phyloP scores from a whole-genome alignment of 805 yeast genomes.

The Wickerhamomyces chaumierensis region DNA sequence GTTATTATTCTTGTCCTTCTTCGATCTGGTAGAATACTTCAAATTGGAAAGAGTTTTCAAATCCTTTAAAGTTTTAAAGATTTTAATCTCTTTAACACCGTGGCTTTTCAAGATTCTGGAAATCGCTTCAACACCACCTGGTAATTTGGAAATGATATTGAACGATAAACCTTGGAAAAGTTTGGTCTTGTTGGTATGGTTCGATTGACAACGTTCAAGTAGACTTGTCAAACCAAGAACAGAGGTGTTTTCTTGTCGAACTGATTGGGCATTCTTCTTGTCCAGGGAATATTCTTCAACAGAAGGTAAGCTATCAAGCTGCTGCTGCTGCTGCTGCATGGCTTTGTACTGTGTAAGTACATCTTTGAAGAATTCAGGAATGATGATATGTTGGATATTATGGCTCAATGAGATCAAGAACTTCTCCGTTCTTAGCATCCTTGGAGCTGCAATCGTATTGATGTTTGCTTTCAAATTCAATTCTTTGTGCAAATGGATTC shows the following conservation, averaged over 20 bases:
- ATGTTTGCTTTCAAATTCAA: conserved; percentile 21
- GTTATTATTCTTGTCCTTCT: background rate
- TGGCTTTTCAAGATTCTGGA: conserved; percentile 48
- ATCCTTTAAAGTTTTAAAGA: conserved; percentile 18
- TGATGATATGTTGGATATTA: conserved; percentile 35
- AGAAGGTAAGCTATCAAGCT: conserved; percentile 15
- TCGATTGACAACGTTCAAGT: conserved; percentile 6
- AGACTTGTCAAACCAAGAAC: conserved; percentile 16
- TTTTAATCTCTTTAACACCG: conserved; percentile 30
- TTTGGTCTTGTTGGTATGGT: conserved; percentile 10
- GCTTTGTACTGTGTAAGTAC: conserved; percentile 24
- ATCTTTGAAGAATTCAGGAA: conserved; percentile 42
- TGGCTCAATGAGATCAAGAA: conserved; percentile 61
- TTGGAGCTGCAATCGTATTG: conserved; percentile 64
- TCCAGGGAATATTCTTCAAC: conserved; percentile 22
- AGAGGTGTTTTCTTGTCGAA: conserved; percentile 18
- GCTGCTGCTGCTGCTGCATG: conserved; percentile 6
- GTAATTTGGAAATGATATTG: conserved; percentile 43
- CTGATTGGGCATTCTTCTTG: conserved; percentile 23
- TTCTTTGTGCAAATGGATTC: conserved; percentile 38
- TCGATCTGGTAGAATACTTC: conserved; percentile 7
- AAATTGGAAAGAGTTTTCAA: conserved; percentile 12
- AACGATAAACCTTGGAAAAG: conserved; percentile 40
- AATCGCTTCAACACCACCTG: conserved; percentile 50
- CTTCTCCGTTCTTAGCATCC: conserved; percentile 76